Conservation (phyloP, 1,284 basidiomycete species). For the Anthracocystis walkeri region DNA sequence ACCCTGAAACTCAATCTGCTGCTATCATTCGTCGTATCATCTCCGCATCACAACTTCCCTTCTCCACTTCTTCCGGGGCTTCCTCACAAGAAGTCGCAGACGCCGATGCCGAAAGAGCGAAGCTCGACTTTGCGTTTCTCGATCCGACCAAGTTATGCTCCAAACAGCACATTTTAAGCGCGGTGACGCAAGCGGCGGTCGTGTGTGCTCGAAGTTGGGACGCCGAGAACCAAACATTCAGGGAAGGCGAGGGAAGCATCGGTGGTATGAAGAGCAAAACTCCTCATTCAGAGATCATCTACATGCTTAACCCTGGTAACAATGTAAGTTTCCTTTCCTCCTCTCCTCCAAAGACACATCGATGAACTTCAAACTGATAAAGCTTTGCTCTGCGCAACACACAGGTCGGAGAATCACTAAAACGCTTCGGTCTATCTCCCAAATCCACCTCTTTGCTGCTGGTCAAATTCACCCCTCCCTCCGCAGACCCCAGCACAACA, state of each 20-base stretch:
- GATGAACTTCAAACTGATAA: too few relatives aligned
- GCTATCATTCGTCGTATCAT: slow-evolving; percentile 48
- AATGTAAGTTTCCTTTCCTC: slow-evolving; percentile 29
- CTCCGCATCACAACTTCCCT: slow-evolving; percentile 39
- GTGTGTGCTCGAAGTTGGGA: slow-evolving; percentile 42
- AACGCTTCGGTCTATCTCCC: slow-evolving; percentile 44
- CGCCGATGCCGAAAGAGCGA: slow-evolving; percentile 27
- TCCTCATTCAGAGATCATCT: slow-evolving; percentile 52
- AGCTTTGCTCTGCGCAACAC: neutral
- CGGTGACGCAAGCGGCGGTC: slow-evolving; percentile 41
- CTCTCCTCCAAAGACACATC: too few relatives aligned
- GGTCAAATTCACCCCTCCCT: slow-evolving; percentile 35
- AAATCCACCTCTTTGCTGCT: slow-evolving; percentile 39
- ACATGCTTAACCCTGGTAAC: slow-evolving; percentile 45
- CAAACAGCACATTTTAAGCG: slow-evolving; percentile 41
- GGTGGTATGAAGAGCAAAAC: slow-evolving; percentile 56
- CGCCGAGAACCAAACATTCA: slow-evolving; percentile 12
- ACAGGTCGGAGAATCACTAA: slow-evolving; percentile 52
- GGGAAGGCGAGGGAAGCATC: slow-evolving; percentile 34
- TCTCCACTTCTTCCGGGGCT: slow-evolving; percentile 4
- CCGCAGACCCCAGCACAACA: slow-evolving; percentile 15
- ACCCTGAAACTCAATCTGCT: slow-evolving; percentile 29
- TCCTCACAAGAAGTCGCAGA: slow-evolving; percentile 11
- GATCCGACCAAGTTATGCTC: slow-evolving; percentile 47
- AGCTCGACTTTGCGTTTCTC: slow-evolving; percentile 53